These are phyloP conservation scores for Verticillium longisporum DNA, from an alignment of 2,329 filamentous ascomycete genomes.

Conservation along the genomic window DNA sequence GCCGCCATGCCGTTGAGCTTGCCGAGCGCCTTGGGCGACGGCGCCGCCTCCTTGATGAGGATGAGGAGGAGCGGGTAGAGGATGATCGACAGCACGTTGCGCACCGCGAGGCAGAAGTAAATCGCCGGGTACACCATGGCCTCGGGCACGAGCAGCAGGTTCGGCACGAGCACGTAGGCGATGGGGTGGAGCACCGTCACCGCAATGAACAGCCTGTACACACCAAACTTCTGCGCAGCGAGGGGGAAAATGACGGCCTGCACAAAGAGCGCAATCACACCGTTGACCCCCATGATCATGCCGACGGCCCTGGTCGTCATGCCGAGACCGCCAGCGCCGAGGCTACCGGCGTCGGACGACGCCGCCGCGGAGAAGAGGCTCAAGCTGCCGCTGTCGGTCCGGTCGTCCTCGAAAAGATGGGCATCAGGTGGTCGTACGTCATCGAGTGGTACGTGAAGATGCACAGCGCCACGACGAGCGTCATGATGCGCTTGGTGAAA, in stretches of 20 bases:
- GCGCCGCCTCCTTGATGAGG: slow-evolving; percentile 60
- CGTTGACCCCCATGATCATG: slow-evolving; percentile 52
- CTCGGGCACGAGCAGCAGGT: slow-evolving; percentile 48
- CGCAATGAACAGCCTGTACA: slow-evolving; percentile 52
- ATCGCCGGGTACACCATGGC: slow-evolving; percentile 47
- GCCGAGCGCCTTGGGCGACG: slow-evolving; percentile 47
- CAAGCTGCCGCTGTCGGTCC: slow-evolving; percentile 29
- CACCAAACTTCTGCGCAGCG: slow-evolving; percentile 49
- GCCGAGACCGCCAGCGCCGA: slow-evolving; percentile 57
- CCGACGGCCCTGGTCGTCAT: slow-evolving; percentile 57
- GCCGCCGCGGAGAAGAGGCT: slow-evolving; percentile 21
- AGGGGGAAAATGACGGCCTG: slow-evolving; percentile 56
- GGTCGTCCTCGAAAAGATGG: slow-evolving; percentile 87
- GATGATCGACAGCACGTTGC: slow-evolving; percentile 55
- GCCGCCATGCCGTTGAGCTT: slow-evolving; percentile 61
- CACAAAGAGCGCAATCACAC: slow-evolving; percentile 51
- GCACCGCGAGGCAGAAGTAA: slow-evolving; percentile 49
- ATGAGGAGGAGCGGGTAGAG: slow-evolving; percentile 62
- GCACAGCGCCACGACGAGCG: slow-evolving; percentile 73
- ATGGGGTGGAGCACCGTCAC: slow-evolving; percentile 55
- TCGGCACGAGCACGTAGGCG: slow-evolving; percentile 53
- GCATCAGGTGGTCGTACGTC: slow-evolving; percentile 87
- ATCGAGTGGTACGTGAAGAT: slow-evolving; percentile 95
- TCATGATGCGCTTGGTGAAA: slow-evolving; percentile 58
- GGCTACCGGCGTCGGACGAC: slow-evolving; percentile 26